phyloP scores from a whole-genome alignment of 2,329 filamentous ascomycete species.

The Ophiosphaerella korrae region DNA sequence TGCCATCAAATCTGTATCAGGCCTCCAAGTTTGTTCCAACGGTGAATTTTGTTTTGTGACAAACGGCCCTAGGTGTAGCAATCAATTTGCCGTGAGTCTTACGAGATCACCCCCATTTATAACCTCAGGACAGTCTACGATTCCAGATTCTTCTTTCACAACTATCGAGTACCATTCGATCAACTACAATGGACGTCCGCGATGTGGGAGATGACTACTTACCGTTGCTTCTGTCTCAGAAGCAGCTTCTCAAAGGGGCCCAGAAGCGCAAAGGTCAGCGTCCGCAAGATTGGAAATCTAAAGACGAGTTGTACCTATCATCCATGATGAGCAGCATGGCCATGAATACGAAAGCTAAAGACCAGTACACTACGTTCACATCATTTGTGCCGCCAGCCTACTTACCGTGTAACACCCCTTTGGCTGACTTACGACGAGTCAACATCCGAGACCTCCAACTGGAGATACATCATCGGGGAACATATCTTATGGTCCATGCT shows the following conservation, averaged over 20 bases:
- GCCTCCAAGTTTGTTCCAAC: too few relatives aligned
- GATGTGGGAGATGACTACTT: too few relatives aligned
- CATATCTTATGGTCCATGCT: conserved; percentile 41
- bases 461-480: conserved; percentile 50
- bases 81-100: too few relatives aligned
- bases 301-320: conserved; percentile 3
- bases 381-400: conserved; percentile 26
- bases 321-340: conserved; percentile 13
- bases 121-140: too few relatives aligned
- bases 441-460: conserved; percentile 41
- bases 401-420: conserved; percentile 16
- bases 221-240: not conserved
- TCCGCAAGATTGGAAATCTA: conserved; percentile 15
- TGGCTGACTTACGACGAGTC: conserved; percentile 16
- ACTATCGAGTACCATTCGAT: too few relatives aligned
- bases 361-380: not conserved
- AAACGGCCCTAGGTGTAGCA: too few relatives aligned
- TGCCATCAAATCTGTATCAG: too few relatives aligned
- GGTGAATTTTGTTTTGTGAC: too few relatives aligned
- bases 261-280: conserved; percentile 13
- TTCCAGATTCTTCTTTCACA: too few relatives aligned
- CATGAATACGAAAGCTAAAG: not conserved
- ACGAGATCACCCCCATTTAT: too few relatives aligned
- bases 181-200: too few relatives aligned
- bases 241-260: conserved; percentile 4